Conservation (phyloP, 1,284 basidiomycete genomes). For the Laetiporus sulphureus region DNA sequence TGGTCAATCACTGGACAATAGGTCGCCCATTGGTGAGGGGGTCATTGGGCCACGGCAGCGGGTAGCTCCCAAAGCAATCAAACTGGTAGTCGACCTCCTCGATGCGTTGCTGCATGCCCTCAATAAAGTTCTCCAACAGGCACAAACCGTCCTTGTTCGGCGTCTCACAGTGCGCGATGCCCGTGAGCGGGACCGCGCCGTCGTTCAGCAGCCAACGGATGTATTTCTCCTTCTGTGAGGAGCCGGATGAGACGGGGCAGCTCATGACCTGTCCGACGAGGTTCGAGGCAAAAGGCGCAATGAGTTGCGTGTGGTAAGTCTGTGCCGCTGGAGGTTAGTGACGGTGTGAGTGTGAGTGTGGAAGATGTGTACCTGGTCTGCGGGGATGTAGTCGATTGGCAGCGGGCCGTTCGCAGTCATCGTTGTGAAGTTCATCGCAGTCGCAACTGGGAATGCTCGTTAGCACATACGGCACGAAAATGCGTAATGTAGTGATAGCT, state of each 20-base stretch:
- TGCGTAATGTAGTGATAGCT: slow-evolving; percentile 7
- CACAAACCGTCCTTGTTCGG: slow-evolving; percentile 21
- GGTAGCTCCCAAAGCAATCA: slow-evolving; percentile 20
- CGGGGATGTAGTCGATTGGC: slow-evolving; percentile 52
- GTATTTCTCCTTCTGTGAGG: slow-evolving; percentile 26
- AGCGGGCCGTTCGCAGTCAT: slow-evolving; percentile 49
- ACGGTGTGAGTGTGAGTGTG: not conserved
- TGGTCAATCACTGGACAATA: too few relatives aligned
- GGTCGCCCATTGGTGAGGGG: slow-evolving; percentile 15
- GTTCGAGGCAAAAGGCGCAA: slow-evolving; percentile 49
- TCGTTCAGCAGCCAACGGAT: slow-evolving; percentile 54
- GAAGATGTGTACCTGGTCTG: slow-evolving; percentile 33
- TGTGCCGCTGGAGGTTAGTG: slow-evolving; percentile 11
- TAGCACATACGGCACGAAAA: not conserved
- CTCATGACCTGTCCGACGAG: slow-evolving; percentile 58
- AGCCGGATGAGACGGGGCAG: slow-evolving; percentile 28
- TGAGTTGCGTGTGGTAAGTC: slow-evolving; percentile 39
- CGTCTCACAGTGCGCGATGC: slow-evolving; percentile 18
- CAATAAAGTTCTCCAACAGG: slow-evolving; percentile 15
- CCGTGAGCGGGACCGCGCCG: slow-evolving; percentile 52
- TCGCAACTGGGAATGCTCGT: slow-evolving; percentile 32
- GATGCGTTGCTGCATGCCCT: slow-evolving; percentile 19
- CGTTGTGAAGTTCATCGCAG: slow-evolving; percentile 56
- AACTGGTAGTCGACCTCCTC: slow-evolving; percentile 18
- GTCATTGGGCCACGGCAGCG: slow-evolving; percentile 15